Percentiles rank a stretch among this genome's conserved stretches.
Evolutionary conservation across 331 rosid genomes (phyloP).

Genomic region (Malus hybrid): DNA sequence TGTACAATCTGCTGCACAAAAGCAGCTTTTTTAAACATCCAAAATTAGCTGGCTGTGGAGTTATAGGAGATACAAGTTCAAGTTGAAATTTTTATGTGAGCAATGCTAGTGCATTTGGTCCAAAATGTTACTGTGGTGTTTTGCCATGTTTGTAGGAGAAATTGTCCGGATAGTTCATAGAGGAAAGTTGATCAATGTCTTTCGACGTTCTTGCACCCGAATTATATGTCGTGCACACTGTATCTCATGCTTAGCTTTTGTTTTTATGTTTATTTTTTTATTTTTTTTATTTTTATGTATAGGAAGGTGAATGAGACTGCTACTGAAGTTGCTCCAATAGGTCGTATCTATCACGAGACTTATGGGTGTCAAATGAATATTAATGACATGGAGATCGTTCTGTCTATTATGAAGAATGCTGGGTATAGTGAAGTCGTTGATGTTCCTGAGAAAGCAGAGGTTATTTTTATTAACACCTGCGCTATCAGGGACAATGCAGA

Average conservation of each 20-base stretch:
- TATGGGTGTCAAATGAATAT: conserved; percentile 98
- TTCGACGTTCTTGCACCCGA: not conserved
- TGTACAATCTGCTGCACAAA: too few relatives aligned
- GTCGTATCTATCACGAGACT: conserved; percentile 91
- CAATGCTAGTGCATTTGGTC: not conserved
- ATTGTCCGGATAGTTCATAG: not conserved
- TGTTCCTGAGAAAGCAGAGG: conserved; percentile 84
- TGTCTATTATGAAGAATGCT: conserved; percentile 81
- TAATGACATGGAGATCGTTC: conserved; percentile 94
- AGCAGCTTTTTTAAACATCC: not conserved
- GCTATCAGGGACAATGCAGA: conserved; percentile 98
- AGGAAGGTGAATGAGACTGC: conserved; percentile 42
- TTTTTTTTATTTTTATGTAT: not conserved
- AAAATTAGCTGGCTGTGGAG: not conserved
- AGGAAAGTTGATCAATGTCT: not conserved
- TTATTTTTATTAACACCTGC: conserved; percentile 91
- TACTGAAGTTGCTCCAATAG: conserved; percentile 45
- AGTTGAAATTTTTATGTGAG: not conserved
- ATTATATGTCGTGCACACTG: not conserved
- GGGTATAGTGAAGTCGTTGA: conserved; percentile 69
- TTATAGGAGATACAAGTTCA: not conserved
- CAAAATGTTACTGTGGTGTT: not conserved
- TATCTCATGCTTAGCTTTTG: not conserved
- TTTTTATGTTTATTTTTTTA: not conserved
- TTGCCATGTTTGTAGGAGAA: not conserved